Evolutionary conservation across 2,329 filamentous ascomycete species (phyloP).

Genomic region (Aspergillus novofumigatus): DNA sequence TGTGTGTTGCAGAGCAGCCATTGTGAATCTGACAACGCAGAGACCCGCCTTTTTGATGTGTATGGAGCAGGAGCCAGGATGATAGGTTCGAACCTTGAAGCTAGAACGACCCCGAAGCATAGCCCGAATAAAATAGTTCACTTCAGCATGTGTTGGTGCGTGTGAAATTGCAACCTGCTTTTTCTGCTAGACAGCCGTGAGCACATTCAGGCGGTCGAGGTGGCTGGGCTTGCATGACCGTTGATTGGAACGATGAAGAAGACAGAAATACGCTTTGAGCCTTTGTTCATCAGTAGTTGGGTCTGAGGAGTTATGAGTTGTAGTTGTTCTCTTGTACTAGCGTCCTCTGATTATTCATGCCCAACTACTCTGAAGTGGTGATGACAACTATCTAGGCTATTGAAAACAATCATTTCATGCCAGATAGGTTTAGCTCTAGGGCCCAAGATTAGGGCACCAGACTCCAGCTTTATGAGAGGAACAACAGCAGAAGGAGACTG

Average conservation of each 20-base stretch:
- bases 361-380: background rate
- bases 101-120: background rate
- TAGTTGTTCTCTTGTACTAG: too few relatives aligned
- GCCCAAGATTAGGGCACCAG: background rate
- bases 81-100: background rate
- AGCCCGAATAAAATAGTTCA: background rate
- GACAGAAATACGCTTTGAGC: background rate
- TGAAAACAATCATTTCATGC: background rate
- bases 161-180: background rate
- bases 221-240: background rate
- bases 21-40: conserved; percentile 18
- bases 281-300: background rate
- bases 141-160: background rate
- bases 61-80: background rate
- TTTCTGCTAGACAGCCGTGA: background rate
- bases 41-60: conserved; percentile 12
- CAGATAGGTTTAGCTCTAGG: background rate
- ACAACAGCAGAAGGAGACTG: background rate
- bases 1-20: conserved; percentile 9
- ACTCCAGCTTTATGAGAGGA: background rate
- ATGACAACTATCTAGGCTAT: background rate
- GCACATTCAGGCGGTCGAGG: background rate
- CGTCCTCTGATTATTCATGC: background rate
- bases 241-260: background rate
- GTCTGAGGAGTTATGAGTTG: background rate